A percentile compares a stretch with the other conserved stretches of the same genome.
Evolutionary conservation across 768 basidiomycete species (phyloP).

Genomic region (Daedaleopsis sinensis): DNA sequence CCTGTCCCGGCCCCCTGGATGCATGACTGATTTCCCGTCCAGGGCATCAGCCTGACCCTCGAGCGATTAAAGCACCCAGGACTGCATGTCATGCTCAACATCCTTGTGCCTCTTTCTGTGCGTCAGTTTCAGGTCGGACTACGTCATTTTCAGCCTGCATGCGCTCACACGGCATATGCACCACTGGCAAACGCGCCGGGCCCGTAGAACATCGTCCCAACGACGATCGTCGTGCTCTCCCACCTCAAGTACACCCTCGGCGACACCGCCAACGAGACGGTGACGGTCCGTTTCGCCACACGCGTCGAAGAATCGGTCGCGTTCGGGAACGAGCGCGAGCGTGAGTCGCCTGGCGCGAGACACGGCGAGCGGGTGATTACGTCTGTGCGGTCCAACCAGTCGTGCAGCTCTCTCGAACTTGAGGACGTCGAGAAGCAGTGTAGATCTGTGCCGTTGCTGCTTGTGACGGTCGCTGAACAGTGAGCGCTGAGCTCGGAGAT

Average conservation of each 20-base stretch:
- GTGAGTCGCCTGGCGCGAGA: not conserved
- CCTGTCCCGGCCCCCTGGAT: too few relatives aligned
- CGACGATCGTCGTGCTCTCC: slow-evolving; percentile 10
- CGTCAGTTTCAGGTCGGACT: not conserved
- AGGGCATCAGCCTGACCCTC: slow-evolving; percentile 8
- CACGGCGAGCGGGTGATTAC: not conserved
- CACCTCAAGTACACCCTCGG: slow-evolving; percentile 3
- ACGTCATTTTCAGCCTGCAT: too few relatives aligned
- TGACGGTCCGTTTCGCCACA: slow-evolving; percentile 10
- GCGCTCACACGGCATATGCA: too few relatives aligned
- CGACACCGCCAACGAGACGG: slow-evolving; percentile 2
- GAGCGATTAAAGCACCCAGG: slow-evolving; percentile 5
- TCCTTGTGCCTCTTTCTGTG: slow-evolving; percentile 5
- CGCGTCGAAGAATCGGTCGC: not conserved
- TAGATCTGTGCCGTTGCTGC: not conserved
- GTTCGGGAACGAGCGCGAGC: not conserved
- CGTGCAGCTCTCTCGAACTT: not conserved
- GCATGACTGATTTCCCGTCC: too few relatives aligned
- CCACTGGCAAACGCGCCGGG: not conserved
- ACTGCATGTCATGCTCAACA: slow-evolving; percentile 12
- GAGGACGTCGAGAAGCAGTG: not conserved
- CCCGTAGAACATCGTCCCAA: slow-evolving; percentile 8
- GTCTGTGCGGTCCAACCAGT: not conserved
- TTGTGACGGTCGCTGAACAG: not conserved
- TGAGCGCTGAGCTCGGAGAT: too few relatives aligned